These are phyloP conservation scores for Solanum ahanhuiri DNA, from an alignment of 257 asterid genomes.

Conservation along the genomic window DNA sequence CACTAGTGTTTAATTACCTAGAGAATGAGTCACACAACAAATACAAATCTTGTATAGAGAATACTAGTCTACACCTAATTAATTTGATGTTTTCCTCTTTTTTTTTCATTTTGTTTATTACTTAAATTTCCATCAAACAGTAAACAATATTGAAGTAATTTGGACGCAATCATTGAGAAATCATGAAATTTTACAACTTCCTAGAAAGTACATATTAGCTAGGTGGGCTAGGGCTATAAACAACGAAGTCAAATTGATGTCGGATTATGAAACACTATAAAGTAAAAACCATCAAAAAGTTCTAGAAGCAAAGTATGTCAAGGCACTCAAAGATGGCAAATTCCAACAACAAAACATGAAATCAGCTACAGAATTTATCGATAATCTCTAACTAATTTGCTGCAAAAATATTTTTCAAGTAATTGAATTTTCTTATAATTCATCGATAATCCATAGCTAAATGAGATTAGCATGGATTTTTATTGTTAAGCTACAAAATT, in stretches of 20 bases:
- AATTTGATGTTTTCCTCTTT: background rate
- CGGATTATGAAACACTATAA: background rate
- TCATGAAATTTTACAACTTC: background rate
- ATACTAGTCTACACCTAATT: background rate
- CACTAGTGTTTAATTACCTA: background rate
- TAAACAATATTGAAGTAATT: background rate
- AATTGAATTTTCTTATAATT: background rate
- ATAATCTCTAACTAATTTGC: fast-evolving
- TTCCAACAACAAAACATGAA: too few species aligned
- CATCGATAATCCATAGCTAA: too few species aligned
- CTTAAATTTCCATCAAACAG: background rate
- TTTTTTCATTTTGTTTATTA: background rate
- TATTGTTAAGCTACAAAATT: too few species aligned
- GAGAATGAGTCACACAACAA: background rate
- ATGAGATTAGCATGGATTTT: too few species aligned
- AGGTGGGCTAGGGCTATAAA: background rate
- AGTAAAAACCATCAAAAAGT: background rate
- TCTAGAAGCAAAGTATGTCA: background rate
- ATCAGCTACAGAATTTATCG: background rate
- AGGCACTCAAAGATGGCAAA: background rate
- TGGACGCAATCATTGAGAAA: background rate
- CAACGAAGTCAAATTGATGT: background rate
- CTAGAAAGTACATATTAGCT: background rate
- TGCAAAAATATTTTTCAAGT: too few species aligned
- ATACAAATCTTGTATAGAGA: background rate